Evolutionary conservation across 2,329 filamentous ascomycete genomes (phyloP), one percentile per base, ranked within the genome.

Genomic region (Atkinsonella texensis): DNA sequence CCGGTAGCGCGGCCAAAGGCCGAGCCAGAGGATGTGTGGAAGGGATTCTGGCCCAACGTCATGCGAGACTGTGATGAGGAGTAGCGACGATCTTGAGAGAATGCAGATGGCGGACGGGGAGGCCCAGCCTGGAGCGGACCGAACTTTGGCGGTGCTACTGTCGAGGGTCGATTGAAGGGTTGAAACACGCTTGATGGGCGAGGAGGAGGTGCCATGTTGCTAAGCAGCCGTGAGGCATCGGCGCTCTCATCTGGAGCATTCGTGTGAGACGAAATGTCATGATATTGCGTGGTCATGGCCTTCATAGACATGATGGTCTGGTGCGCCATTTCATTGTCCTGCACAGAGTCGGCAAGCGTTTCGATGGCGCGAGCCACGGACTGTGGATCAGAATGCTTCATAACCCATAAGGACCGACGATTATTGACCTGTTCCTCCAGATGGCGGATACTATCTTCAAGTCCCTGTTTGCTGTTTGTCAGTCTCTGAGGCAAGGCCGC

Each of bases 391-490:
- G 65, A 55, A 49, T 66, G 63, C 52, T 65, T 66, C 58, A 63
- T 63, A 53, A 65, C 54, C 66, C 66, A 68, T 46, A 68, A 60
- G 6, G 64, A 61, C 46, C 62, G 66, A 4, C 65, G 60, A 43
- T 62, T 63, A 53, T 66, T 68, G 54, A 67, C 60, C 50, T 70
- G 66, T 28, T 64, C 64, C 54, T 69, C 64, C 6, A 70, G 58
- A 31, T 66, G 60, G 44, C 62, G 58, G 52, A 67, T 63, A 1
- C 60, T 63, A 9, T 59, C 58, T 32, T 67, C 62, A n/a, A 69
- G 59, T 12, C 59, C 57, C 66, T 68, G 11, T 28, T 38, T 31
- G 15, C 8, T 31, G 9, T 18, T 40, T 17, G 15, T 31, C 35
- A 15, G 11, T 15, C 9, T 17, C 18, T 8, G 12, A 10, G 40